Base-by-base conservation (phyloP, 1,139 yeast species). In the Eremothecium sinecaudum region DNA sequence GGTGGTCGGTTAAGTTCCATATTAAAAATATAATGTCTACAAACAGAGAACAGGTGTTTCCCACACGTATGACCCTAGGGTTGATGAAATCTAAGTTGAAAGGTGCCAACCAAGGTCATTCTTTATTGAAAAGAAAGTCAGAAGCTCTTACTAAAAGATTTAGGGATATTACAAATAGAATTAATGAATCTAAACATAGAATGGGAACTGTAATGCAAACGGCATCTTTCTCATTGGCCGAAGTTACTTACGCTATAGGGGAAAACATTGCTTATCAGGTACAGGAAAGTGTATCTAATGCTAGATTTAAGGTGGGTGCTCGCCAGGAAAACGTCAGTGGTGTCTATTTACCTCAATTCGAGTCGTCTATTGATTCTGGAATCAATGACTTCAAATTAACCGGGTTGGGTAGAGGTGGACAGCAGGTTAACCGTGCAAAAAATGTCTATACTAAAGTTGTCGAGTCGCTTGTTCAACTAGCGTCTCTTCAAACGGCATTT, bases 151-250 rank as follows among this genome's bases (percentile, higher is more conserved):
- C 98, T 26, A 86, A 87, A 59, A 70, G 98, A 52, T 90, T 90
- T 64, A 76, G 98, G 60, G 98, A 90, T 48, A 90, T 90, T 53
- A 86, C 97, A 23, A 81, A 74, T 56, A 68, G 95, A 58, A 90
- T 90, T 54, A 95, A 90, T 58, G 96, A 87, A 48, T 72, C 97
- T 33, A 90, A 90, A 63, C 75, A 90, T 48, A 90, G 87, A 67
- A 90, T 90, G 98, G 98, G 97, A 31, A 71, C 92, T 46, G 95
- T 90, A 28, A 90, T 90, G 97, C 98, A 90, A 59, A 82, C 94
- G 0, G 98, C 98, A 1, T 93, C 97, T 0, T 90, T 90, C 58
- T 87, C 97, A 9, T 70, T 90, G 48, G 97, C 98, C 2, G 98
- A 90, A 58, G 97, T 90, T 33, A 80, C 90, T 34, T 90, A 90